Percentiles rank a stretch among this genome's conserved stretches.
phyloP scores from a whole-genome alignment of 2,329 filamentous ascomycete species.

The Stachybotrys chlorohalonatus region DNA sequence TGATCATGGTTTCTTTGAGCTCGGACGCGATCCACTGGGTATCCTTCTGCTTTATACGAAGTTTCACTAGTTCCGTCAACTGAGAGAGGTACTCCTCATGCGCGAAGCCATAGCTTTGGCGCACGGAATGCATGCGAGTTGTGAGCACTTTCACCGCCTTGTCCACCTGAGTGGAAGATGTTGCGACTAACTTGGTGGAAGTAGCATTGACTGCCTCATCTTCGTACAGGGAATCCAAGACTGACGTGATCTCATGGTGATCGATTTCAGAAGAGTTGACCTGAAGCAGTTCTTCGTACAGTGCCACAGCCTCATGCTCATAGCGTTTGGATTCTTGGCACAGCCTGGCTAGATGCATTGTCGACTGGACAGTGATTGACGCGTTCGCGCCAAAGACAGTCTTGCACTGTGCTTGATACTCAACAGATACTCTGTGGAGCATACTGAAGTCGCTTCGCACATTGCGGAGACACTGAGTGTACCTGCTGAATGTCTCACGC shows the following conservation, averaged over 20 bases:
- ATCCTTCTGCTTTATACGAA: slow-evolving; percentile 23
- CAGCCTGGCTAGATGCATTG: slow-evolving; percentile 22
- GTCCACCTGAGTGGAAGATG: slow-evolving; percentile 18
- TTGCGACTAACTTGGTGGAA: slow-evolving; percentile 10
- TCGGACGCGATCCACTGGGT: slow-evolving; percentile 17
- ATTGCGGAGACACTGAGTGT: slow-evolving; percentile 23
- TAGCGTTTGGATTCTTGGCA: slow-evolving; percentile 26
- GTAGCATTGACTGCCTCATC: slow-evolving; percentile 19
- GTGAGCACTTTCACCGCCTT: slow-evolving; percentile 18
- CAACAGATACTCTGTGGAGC: slow-evolving; percentile 22
- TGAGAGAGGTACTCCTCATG: slow-evolving; percentile 26
- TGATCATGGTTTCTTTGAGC: slow-evolving; percentile 21
- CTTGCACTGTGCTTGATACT: slow-evolving; percentile 24
- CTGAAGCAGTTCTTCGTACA: slow-evolving; percentile 26
- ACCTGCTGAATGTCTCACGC: slow-evolving; percentile 21
- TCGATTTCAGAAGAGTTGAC: slow-evolving; percentile 21
- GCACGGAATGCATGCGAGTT: slow-evolving; percentile 18
- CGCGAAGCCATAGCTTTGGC: slow-evolving; percentile 24
- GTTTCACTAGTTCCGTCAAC: slow-evolving; percentile 23
- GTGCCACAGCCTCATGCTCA: slow-evolving; percentile 21
- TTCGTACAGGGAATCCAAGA: slow-evolving; percentile 25
- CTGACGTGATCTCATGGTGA: slow-evolving; percentile 20
- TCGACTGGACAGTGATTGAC: slow-evolving; percentile 25
- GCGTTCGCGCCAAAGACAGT: slow-evolving; percentile 21
- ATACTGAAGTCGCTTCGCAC: slow-evolving; percentile 17